Conservation (phyloP, 345 rosid species). For the Carallia pectinifolia region DNA sequence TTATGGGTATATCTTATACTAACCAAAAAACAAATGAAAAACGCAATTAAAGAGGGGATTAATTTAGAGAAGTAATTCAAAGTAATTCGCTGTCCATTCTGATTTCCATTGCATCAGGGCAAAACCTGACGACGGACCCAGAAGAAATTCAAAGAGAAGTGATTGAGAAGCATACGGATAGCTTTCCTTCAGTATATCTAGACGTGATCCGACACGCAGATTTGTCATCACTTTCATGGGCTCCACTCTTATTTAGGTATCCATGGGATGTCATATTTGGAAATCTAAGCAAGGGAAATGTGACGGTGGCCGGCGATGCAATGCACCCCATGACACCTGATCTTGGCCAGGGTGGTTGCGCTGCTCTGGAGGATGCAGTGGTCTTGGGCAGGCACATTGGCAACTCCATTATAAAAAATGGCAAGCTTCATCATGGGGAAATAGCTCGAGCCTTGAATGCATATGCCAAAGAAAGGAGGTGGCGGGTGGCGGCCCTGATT, state of each 20-base stretch:
- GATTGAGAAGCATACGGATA: slow-evolving; percentile 16
- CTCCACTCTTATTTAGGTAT: slow-evolving; percentile 28
- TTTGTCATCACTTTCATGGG: slow-evolving; percentile 32
- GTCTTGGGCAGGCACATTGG: slow-evolving; percentile 40
- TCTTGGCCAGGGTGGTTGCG: slow-evolving; percentile 46
- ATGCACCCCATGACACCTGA: slow-evolving; percentile 59
- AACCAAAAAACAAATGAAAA: neutral
- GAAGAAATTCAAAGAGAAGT: slow-evolving; percentile 25
- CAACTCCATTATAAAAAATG: slow-evolving; percentile 1
- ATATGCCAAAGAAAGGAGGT: slow-evolving; percentile 34
- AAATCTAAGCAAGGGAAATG: slow-evolving; percentile 32
- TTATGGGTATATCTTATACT: neutral
- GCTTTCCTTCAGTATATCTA: slow-evolving; percentile 23
- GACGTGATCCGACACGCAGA: slow-evolving; percentile 27
- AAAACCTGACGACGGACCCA: slow-evolving; percentile 13
- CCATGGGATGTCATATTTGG: slow-evolving; percentile 42
- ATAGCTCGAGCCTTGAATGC: slow-evolving; percentile 20
- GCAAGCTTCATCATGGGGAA: slow-evolving; percentile 6
- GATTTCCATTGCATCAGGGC: slow-evolving; percentile 12
- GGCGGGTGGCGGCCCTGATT: slow-evolving; percentile 29
- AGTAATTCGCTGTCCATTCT: neutral
- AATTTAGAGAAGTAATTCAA: neutral
- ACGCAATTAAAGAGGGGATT: neutral
- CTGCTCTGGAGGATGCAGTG: slow-evolving; percentile 44
- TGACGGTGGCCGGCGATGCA: slow-evolving; percentile 52